phyloP scores from a whole-genome alignment of 108 stramenopile species.

The Cyclostephanos invisitatus region DNA sequence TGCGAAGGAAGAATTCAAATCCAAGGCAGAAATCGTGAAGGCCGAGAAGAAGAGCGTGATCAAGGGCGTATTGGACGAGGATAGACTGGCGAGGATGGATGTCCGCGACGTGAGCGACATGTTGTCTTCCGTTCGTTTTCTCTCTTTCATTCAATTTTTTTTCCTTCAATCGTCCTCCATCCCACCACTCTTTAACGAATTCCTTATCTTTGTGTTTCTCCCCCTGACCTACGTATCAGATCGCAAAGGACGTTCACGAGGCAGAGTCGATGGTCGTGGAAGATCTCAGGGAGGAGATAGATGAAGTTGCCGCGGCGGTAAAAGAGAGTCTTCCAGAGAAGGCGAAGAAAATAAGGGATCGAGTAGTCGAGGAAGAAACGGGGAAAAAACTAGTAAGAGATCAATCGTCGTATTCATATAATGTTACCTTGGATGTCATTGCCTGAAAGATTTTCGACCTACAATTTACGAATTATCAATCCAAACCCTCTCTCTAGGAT shows the following conservation, averaged over 20 bases:
- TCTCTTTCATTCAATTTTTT: background rate
- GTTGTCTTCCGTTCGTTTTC: too few relatives aligned
- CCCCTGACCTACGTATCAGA: conserved; percentile 15
- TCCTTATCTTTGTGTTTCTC: background rate
- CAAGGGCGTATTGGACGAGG: conserved; percentile 39
- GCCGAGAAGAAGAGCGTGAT: conserved; percentile 42
- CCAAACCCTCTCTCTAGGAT: conserved; percentile 10
- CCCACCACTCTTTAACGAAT: background rate
- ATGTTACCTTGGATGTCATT: too few relatives aligned
- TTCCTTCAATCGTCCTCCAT: background rate
- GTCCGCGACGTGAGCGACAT: conserved; percentile 23
- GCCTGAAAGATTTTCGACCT: background rate
- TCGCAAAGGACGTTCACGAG: conserved; percentile 39
- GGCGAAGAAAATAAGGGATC: conserved; percentile 44
- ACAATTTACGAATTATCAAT: background rate
- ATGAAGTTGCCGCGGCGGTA: conserved; percentile 37
- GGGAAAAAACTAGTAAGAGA: conserved; percentile 43
- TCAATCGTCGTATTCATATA: background rate
- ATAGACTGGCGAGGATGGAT: conserved; percentile 31
- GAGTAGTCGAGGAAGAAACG: conserved; percentile 43
- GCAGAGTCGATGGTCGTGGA: conserved; percentile 26
- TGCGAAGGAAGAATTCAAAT: conserved; percentile 38
- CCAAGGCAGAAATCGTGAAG: conserved; percentile 35
- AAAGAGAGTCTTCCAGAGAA: conserved; percentile 35
- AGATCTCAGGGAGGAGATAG: conserved; percentile 52